phyloP scores from a whole-genome alignment of 306 rosid species.

The Lathyrus oleraceus region DNA sequence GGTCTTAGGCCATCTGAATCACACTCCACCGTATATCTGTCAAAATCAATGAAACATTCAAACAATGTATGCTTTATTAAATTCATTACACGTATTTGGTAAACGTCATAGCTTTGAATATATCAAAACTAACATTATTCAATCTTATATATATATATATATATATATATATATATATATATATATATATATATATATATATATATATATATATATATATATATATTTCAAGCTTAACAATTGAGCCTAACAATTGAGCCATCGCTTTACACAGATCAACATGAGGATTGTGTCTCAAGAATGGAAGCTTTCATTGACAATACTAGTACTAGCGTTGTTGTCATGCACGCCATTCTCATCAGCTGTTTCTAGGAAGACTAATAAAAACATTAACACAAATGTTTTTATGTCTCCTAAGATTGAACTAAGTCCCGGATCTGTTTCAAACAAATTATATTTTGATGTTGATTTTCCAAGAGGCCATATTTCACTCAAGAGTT shows the following conservation, averaged over 20 bases:
- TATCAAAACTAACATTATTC: background rate
- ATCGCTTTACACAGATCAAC: background rate
- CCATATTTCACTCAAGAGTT: conserved; percentile 66
- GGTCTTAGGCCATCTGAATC: too few species aligned
- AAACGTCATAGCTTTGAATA: conserved; percentile 34
- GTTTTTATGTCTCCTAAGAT: conserved; percentile 59
- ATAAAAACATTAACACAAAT: conserved; percentile 40
- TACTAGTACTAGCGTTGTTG: background rate
- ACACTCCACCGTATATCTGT: too few species aligned
- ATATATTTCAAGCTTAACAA: background rate
- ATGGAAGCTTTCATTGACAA: background rate
- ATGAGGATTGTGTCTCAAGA: background rate
- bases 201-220: conserved; percentile 11
- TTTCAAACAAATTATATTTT: conserved; percentile 42
- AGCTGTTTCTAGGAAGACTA: background rate
- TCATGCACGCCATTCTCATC: background rate
- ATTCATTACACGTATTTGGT: conserved; percentile 1
- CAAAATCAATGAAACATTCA: too few species aligned
- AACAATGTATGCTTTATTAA: too few species aligned
- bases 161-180: background rate
- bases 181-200: conserved; percentile 1
- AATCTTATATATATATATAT: background rate
- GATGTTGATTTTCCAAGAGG: conserved; percentile 64
- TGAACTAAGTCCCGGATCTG: conserved; percentile 62
- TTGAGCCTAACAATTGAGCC: conserved; percentile 20